Evolutionary conservation across 352 stramenopile species (phyloP).

Genomic region (Pythium folliculosum): DNA sequence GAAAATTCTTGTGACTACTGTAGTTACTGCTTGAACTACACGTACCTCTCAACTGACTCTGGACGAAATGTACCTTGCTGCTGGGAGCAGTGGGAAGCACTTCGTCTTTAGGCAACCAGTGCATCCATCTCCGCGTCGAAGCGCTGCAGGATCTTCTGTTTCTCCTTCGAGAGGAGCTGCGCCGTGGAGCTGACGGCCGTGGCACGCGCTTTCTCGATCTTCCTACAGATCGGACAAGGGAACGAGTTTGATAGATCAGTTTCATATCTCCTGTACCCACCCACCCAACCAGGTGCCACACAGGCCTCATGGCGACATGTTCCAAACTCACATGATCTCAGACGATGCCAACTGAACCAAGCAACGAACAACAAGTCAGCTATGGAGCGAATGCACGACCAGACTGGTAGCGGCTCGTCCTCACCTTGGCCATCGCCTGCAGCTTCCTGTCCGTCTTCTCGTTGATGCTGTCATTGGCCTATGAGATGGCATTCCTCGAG

Average conservation of each 20-base stretch:
- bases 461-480: slow-evolving; percentile 36
- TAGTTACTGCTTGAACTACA: slow-evolving; percentile 5
- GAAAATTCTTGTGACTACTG: slow-evolving; percentile 10
- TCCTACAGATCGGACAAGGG: neutral
- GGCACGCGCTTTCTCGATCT: slow-evolving; percentile 27
- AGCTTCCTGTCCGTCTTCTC: slow-evolving; percentile 31
- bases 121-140: slow-evolving; percentile 28
- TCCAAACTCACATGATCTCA: slow-evolving; percentile 28
- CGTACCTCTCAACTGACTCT: neutral
- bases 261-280: neutral
- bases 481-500: neutral
- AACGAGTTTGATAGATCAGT: slow-evolving; percentile 11
- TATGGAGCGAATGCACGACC: neutral
- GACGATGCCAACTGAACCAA: slow-evolving; percentile 28
- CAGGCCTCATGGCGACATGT: neutral
- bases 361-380: neutral
- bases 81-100: neutral
- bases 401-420: neutral
- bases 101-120: slow-evolving; percentile 15
- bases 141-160: slow-evolving; percentile 31
- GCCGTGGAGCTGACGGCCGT: slow-evolving; percentile 23
- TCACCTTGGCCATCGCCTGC: slow-evolving; percentile 26
- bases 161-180: slow-evolving; percentile 34
- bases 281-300: no score
- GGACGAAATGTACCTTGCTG: neutral